Base-by-base conservation (phyloP, 495 filamentous ascomycete species). In the Pyrenopolyporus hunteri region DNA sequence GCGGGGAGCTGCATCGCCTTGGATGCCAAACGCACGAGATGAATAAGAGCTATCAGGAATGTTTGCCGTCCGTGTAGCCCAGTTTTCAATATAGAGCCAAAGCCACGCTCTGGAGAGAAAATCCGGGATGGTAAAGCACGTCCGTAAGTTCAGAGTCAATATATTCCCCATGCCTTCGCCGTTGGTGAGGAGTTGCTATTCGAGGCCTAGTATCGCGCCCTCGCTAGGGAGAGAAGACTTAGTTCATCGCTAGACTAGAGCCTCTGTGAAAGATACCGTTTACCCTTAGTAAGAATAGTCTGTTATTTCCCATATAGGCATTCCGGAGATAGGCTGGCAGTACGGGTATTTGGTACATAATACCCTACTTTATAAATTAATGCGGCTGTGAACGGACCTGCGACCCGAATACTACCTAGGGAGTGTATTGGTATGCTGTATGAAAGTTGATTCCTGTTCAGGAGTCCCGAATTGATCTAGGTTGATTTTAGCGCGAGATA, bases 381-480 rank as follows among this genome's bases (percentile, higher is more conserved):
- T 64, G 61, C 61, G 54, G 54, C 54, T 59, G 44, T 59, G 48
- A 26, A 59, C 61, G 48, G 46, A 37, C 42, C 32, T 8, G 14
- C 48, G 46, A 54, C 56, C 54, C 54, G 61, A 32, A 54, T 64
- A 20, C 43, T 40, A 54, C 49, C 32, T 26, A 36, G 32, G 50
- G 29, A 37, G 45, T 14, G 52, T 46, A 37, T 46, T 40, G 33
- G 32, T 13, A 44, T 33, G 28, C 13, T 33, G 36, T 44, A 17
- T 28, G 26, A 45, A 56, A 35, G 36, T 47, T 22, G 22, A 50
- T 56, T 23, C 37, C 37, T n/a, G n/a, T n/a, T n/a, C n/a, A n/a
- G n/a, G n/a, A n/a, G n/a, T n/a, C n/a, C n/a, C n/a, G n/a, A n/a
- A n/a, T n/a, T n/a, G n/a, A n/a, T n/a, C n/a, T n/a, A n/a, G n/a